Base-by-base conservation (phyloP, 129 eudicot genomes). In the Silybum marianum region DNA sequence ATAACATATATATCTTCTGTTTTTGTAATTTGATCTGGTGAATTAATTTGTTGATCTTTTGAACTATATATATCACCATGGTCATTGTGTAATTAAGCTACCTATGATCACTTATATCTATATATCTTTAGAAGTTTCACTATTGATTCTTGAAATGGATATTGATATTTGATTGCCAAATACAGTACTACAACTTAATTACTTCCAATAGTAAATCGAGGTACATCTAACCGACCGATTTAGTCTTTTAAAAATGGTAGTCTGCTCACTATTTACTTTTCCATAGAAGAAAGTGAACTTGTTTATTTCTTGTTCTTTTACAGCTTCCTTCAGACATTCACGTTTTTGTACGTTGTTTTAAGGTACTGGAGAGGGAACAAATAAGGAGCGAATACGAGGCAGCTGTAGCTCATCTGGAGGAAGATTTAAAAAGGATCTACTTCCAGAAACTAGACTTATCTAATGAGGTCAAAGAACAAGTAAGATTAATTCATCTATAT, bases 391-490 rank as follows among this genome's bases (percentile, higher is more conserved):
- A 73, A 66, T 88, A 86, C 75, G 85, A 82, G 44, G 90, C 82
- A 85, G 91, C 88, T 51, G 81, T 89, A 11, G 79, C 87, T 74
- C 54, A 65, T 3, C 77, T 92, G 84, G 97, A 90, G 78, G 84
- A 82, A 76, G 90, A 93, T 79, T 74, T 92, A 51, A 72, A 80
- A 72, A 83, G 84, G 68, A 79, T 88, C 69, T 82, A 82, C 24
- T 78, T 39, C 26, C 91, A 85, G 38, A 80, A 85, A 19, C 94
- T 85, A 81, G 93, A 88, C 79, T 83, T 90, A 72, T 90, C 97
- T 14, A 88, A 86, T 73, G 97, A 92, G 84, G 87, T 92, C 54
- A 87, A 92, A 80, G 97, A 92, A 80, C 91, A 90, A 87, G 97
- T 90, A 79, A 51, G 25, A 69, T 34, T 30, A 13, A 13, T 25